These are phyloP conservation scores for Didymellaceae sp. DNA, from an alignment of 2,329 filamentous ascomycete genomes.

Conservation along the genomic window DNA sequence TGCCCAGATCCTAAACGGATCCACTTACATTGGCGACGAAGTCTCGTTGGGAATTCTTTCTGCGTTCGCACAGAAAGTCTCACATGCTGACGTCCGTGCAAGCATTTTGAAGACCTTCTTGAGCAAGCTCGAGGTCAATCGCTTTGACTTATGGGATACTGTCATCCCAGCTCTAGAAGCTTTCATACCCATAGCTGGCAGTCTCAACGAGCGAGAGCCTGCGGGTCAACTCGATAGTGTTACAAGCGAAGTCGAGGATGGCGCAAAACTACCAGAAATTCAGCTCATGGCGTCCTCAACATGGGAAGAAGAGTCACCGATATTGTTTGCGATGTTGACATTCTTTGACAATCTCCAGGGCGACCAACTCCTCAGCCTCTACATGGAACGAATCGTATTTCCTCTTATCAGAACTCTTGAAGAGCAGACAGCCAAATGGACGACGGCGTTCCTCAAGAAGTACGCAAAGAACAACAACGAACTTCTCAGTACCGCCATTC, in stretches of 20 bases:
- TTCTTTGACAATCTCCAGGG: neutral
- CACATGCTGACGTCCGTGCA: constrained; percentile 49
- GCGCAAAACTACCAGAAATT: too few species aligned
- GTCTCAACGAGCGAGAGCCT: constrained; percentile 44
- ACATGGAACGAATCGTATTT: constrained; percentile 29
- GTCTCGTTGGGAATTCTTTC: constrained; percentile 41
- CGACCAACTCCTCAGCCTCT: constrained; percentile 6
- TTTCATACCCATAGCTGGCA: constrained; percentile 43
- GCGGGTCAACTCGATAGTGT: constrained; percentile 26
- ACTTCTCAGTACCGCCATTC: constrained; percentile 8
- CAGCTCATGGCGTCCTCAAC: neutral
- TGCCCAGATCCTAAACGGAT: constrained; percentile 46
- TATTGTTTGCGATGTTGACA: constrained; percentile 14
- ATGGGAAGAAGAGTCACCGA: constrained; percentile 5
- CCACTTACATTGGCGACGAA: constrained; percentile 42
- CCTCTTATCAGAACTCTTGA: constrained; percentile 23
- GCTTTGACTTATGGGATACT: constrained; percentile 12
- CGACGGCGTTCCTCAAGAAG: constrained; percentile 33
- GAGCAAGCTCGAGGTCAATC: constrained; percentile 25
- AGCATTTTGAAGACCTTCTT: constrained; percentile 46
- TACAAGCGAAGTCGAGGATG: too few species aligned
- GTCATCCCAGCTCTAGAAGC: constrained; percentile 35
- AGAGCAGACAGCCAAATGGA: constrained; percentile 31
- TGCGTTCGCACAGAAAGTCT: constrained; percentile 34
- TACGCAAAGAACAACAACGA: constrained; percentile 9